phyloP scores from a whole-genome alignment of 768 basidiomycete species.

The Termitomyces sp. region DNA sequence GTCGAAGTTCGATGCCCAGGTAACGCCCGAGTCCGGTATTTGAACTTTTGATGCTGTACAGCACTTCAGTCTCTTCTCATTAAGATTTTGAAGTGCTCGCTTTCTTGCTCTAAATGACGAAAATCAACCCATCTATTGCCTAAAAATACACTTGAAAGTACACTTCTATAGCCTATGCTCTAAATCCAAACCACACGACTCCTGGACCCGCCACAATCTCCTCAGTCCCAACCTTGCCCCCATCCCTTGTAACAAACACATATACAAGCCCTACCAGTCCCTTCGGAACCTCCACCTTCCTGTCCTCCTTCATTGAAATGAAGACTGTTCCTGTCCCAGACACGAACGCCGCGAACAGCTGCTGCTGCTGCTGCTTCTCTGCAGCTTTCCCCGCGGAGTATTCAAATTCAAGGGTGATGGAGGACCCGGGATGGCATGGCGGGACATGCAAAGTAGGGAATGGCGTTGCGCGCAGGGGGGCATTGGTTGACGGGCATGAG shows the following conservation, averaged over 20 bases:
- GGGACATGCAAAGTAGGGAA: constrained; percentile 37
- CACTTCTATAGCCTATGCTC: background rate
- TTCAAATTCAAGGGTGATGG: constrained; percentile 21
- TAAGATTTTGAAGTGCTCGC: too few species aligned
- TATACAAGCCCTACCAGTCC: constrained; percentile 45
- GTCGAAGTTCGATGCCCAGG: too few species aligned
- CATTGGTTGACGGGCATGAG: constrained; percentile 47
- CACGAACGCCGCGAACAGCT: constrained; percentile 42
- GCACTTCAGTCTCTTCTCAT: too few species aligned
- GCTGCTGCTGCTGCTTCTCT: constrained; percentile 2
- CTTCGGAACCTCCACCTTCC: constrained; percentile 32
- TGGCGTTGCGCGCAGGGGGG: constrained; percentile 35
- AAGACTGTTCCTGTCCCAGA: constrained; percentile 37
- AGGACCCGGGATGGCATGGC: constrained; percentile 9
- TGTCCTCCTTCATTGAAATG: constrained; percentile 25
- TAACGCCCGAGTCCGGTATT: too few species aligned
- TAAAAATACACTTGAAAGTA: background rate
- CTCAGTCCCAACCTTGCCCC: constrained; percentile 32
- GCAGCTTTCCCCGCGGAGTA: constrained; percentile 4
- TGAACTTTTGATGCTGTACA: too few species aligned
- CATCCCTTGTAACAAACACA: constrained; percentile 38
- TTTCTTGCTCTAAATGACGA: too few species aligned
- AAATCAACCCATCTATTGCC: too few species aligned
- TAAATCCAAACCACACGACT: constrained; percentile 34
- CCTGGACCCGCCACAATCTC: constrained; percentile 54